These are phyloP conservation scores for Salix koriyanagi DNA, from an alignment of 345 rosid species.

Conservation along the genomic window DNA sequence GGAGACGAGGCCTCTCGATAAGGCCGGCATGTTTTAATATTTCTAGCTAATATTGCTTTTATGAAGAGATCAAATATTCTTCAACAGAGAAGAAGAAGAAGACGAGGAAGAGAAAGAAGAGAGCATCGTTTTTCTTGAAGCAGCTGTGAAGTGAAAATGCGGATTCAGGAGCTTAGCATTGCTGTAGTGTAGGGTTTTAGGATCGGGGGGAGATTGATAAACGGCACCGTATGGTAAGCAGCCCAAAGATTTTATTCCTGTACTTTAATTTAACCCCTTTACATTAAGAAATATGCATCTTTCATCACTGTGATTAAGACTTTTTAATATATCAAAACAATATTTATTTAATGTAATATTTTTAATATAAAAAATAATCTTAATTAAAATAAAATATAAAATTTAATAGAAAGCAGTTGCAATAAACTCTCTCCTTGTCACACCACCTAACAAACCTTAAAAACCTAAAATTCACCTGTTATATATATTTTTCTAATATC, in stretches of 20 bases:
- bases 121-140: neutral
- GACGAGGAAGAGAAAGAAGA: neutral
- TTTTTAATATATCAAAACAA: too few relatives aligned
- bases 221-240: neutral
- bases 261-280: neutral
- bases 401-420: too few relatives aligned
- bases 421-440: too few relatives aligned
- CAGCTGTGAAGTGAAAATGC: neutral
- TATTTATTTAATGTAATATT: too few relatives aligned
- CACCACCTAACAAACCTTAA: too few relatives aligned
- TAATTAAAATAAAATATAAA: too few relatives aligned
- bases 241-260: too few relatives aligned
- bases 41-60: neutral
- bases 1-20: constrained; percentile 66
- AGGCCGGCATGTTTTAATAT: constrained; percentile 47
- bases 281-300: too few relatives aligned
- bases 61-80: neutral
- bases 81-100: neutral
- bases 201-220: neutral
- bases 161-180: neutral
- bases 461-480: too few relatives aligned
- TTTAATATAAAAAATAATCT: too few relatives aligned
- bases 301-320: too few relatives aligned
- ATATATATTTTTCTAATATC: too few relatives aligned
- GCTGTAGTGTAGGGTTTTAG: neutral